Conservation (phyloP, 495 filamentous ascomycete genomes). For the Daldinia caldariorum region DNA sequence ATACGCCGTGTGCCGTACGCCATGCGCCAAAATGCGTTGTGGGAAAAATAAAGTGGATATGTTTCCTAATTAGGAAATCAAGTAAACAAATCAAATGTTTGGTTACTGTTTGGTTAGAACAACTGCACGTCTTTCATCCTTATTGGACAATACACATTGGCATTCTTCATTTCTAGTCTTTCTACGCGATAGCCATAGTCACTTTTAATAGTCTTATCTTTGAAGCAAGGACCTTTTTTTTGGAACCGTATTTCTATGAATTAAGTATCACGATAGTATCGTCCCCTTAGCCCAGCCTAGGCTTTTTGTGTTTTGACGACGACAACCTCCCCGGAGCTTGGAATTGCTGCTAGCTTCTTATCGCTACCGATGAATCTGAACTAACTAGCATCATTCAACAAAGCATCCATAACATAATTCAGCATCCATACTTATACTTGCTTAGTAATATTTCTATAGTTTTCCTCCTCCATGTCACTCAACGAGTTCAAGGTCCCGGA, state of each 20-base stretch:
- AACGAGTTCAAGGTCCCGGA: conserved; percentile 24
- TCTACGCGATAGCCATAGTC: background rate
- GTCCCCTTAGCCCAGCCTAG: conserved; percentile 10
- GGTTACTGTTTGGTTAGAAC: background rate
- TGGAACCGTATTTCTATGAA: conserved; percentile 16
- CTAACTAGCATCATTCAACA: conserved; percentile 10
- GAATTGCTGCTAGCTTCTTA: conserved; percentile 9
- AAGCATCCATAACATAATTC: background rate
- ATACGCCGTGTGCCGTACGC: background rate
- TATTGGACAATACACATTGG: background rate
- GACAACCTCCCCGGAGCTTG: background rate
- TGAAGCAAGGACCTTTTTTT: background rate
- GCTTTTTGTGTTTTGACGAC: conserved; percentile 1
- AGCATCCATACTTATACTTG: conserved; percentile 8
- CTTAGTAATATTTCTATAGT: conserved; percentile 15
- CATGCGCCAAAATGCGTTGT: conserved; percentile 6
- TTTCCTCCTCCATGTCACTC: conserved; percentile 19
- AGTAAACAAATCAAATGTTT: conserved; percentile 44
- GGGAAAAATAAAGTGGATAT: conserved; percentile 14
- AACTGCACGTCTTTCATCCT: background rate
- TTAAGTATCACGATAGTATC: background rate
- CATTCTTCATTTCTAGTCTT: background rate
- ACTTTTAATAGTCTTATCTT: background rate
- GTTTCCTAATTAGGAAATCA: conserved; percentile 39
- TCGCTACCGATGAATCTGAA: conserved; percentile 1